Percentiles rank a stretch among this genome's conserved stretches.
These are phyloP conservation scores for Hypoxylon intermedium DNA, from an alignment of 495 filamentous ascomycete species.

Conservation along the genomic window DNA sequence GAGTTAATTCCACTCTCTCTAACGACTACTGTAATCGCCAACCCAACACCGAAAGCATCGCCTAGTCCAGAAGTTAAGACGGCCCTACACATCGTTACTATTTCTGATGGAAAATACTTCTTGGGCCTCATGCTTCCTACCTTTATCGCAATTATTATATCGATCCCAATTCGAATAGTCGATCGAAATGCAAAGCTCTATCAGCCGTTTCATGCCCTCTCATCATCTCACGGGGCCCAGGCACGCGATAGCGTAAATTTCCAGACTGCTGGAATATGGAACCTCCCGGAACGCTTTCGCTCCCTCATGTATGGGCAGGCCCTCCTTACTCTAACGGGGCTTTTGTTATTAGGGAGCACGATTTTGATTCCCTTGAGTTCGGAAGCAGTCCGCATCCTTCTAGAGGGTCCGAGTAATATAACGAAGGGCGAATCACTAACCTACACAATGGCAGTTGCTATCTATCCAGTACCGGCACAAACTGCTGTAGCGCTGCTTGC, in stretches of 20 bases:
- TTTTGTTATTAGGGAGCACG: conserved; percentile 33
- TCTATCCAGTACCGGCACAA: conserved; percentile 28
- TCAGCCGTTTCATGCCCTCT: conserved; percentile 44
- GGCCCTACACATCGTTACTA: conserved; percentile 18
- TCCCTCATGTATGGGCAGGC: conserved; percentile 25
- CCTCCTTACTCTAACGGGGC: conserved; percentile 34
- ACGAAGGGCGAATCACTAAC: conserved; percentile 2
- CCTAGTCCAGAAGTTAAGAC: conserved; percentile 7
- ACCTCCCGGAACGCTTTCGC: conserved; percentile 19
- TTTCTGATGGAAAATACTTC: conserved; percentile 42
- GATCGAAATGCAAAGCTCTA: conserved; percentile 44
- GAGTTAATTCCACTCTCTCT: conserved; percentile 27
- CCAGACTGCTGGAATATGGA: conserved; percentile 28
- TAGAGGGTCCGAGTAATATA: conserved; percentile 29
- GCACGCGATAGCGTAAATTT: conserved; percentile 41
- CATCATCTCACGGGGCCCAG: conserved; percentile 27
- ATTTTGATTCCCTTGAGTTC: conserved; percentile 36
- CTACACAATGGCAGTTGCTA: conserved; percentile 31
- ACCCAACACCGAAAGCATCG: conserved; percentile 20
- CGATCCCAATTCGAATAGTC: conserved; percentile 39
- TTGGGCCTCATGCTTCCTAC: conserved; percentile 45
- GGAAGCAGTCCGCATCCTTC: conserved; percentile 33
- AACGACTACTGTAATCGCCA: conserved; percentile 11
- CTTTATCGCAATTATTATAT: conserved; percentile 39
- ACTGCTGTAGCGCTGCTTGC: conserved; percentile 32